Percentiles rank a stretch among this genome's conserved stretches.
These are phyloP conservation scores for Chlorophyllum brunneum DNA, from an alignment of 768 basidiomycete species.

Conservation along the genomic window DNA sequence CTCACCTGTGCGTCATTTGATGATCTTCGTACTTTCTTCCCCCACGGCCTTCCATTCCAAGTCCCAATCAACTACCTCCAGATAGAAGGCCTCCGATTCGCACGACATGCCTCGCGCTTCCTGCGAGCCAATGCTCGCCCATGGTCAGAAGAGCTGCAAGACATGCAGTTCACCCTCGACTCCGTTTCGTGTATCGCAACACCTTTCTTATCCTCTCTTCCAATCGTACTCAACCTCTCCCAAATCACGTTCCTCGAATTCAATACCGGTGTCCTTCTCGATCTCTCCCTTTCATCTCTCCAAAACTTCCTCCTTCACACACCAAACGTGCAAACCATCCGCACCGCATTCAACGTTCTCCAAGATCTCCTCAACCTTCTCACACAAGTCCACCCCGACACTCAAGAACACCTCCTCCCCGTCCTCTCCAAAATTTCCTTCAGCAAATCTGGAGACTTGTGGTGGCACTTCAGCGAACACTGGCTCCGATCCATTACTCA, in stretches of 20 bases:
- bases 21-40: conserved; percentile 26
- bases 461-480: conserved; percentile 29
- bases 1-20: conserved; percentile 23
- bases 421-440: conserved; percentile 26
- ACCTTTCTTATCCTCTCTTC: conserved; percentile 6
- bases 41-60: conserved; percentile 19
- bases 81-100: conserved; percentile 17
- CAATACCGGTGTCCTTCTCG: conserved; percentile 24
- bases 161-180: conserved; percentile 21
- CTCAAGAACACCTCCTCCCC: conserved; percentile 19
- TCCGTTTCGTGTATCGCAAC: conserved; percentile 19
- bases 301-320: conserved; percentile 18
- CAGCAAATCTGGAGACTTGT: conserved; percentile 26
- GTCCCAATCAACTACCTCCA: conserved; percentile 8
- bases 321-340: conserved; percentile 21
- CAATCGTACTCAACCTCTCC: conserved; percentile 18
- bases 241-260: conserved; percentile 28
- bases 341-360: conserved; percentile 28
- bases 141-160: conserved; percentile 20
- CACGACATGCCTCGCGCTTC: conserved; percentile 22
- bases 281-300: conserved; percentile 19
- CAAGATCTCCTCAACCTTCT: conserved; percentile 22
- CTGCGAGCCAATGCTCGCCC: conserved; percentile 13
- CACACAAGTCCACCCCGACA: conserved; percentile 1
- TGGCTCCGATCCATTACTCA: conserved; percentile 23